These are phyloP conservation scores for Fomitopsis pinicola DNA, from an alignment of 1,284 basidiomycete species.

Conservation along the genomic window DNA sequence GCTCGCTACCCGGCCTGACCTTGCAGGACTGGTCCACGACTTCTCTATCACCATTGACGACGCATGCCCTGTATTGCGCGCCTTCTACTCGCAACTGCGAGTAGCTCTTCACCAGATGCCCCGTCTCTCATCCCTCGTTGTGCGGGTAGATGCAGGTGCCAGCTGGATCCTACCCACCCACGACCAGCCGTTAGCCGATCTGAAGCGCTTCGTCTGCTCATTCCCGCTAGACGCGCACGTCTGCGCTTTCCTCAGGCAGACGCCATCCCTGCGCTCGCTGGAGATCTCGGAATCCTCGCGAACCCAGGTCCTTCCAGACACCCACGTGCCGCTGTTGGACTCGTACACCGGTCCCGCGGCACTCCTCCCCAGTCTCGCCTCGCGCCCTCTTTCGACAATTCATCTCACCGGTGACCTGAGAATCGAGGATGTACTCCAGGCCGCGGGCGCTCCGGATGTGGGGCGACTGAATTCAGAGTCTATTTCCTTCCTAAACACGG, in stretches of 20 bases:
- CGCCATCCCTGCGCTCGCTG: constrained; percentile 47
- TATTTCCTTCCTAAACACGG: constrained; percentile 6
- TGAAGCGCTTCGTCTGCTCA: constrained; percentile 52
- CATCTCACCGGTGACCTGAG: constrained; percentile 56
- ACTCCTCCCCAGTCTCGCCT: constrained; percentile 54
- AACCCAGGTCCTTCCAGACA: constrained; percentile 23
- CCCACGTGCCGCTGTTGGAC: constrained; percentile 44
- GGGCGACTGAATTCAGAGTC: constrained; percentile 28
- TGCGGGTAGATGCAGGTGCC: constrained; percentile 45
- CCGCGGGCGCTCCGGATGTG: constrained; percentile 40
- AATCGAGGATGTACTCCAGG: constrained; percentile 44
- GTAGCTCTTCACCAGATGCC: constrained; percentile 53
- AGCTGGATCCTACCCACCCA: constrained; percentile 47
- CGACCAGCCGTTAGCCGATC: constrained; percentile 29
- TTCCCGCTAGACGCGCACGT: constrained; percentile 56
- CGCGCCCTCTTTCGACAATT: constrained; percentile 58
- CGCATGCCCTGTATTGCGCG: constrained; percentile 31
- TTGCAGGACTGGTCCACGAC: constrained; percentile 56
- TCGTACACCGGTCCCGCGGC: constrained; percentile 58
- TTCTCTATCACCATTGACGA: constrained; percentile 52
- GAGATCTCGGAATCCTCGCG: constrained; percentile 28
- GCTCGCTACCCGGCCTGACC: constrained; percentile 45
- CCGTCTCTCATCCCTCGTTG: constrained; percentile 50
- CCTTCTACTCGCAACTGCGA: constrained; percentile 47
- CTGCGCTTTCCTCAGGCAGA: constrained; percentile 49